phyloP scores from a whole-genome alignment of 225 moss, liverwort and hornwort genomes.

The Sphagnum contortum region DNA sequence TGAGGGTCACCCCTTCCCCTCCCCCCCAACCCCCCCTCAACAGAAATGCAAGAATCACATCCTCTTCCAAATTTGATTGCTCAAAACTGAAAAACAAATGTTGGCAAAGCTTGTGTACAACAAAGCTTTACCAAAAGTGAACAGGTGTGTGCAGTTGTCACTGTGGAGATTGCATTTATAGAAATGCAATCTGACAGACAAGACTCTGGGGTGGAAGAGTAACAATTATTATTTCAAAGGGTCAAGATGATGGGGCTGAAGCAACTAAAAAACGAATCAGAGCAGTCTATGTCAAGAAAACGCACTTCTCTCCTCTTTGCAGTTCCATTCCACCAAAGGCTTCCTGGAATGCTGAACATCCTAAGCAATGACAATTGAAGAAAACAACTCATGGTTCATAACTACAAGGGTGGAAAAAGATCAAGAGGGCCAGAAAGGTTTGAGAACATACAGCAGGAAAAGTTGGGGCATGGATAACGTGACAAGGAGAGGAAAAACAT shows the following conservation, averaged over 20 bases:
- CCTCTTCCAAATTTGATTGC: constrained; percentile 36
- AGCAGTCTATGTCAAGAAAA: constrained; percentile 44
- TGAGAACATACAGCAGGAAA: constrained; percentile 9
- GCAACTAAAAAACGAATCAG: constrained; percentile 16
- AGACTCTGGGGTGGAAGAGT: constrained; percentile 15
- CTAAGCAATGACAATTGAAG: constrained; percentile 21
- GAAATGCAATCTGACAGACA: constrained; percentile 19
- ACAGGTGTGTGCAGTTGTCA: constrained; percentile 22
- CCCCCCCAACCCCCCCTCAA: too few relatives aligned
- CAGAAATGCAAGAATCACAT: constrained; percentile 27
- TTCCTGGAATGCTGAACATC: constrained; percentile 34
- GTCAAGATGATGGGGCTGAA: constrained; percentile 24
- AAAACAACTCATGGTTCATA: constrained; percentile 23
- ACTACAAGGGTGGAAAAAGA: constrained; percentile 16
- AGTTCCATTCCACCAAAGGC: constrained; percentile 27
- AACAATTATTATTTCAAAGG: constrained; percentile 31
- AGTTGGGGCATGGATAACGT: constrained; percentile 8
- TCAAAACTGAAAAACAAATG: constrained; percentile 36
- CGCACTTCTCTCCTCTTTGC: constrained; percentile 54
- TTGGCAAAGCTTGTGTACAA: constrained; percentile 26
- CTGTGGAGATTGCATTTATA: constrained; percentile 19
- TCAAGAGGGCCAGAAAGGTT: neutral
- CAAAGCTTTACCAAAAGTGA: constrained; percentile 23
- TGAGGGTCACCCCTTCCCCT: too few relatives aligned
- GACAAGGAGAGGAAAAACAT: constrained; percentile 8